Evolutionary conservation across 2,329 filamentous ascomycete genomes (phyloP).

Genomic region (Penicillium digitatum): DNA sequence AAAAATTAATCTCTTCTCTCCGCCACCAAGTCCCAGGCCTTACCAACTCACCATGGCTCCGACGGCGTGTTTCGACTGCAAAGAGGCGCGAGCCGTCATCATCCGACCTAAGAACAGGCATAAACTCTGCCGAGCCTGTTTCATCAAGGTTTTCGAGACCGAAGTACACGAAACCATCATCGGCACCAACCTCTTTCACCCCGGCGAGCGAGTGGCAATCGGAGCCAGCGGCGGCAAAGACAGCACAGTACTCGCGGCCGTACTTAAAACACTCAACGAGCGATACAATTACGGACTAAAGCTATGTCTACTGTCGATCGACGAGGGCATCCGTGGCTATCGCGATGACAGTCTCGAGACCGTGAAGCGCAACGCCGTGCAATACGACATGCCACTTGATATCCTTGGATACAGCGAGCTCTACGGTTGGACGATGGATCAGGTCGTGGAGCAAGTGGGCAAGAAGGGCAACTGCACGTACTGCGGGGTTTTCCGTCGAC

Average conservation of each 20-base stretch:
- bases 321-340: constrained; percentile 96
- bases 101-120: constrained; percentile 92
- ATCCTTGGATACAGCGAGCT: constrained; percentile 91
- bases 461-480: constrained; percentile 99
- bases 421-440: constrained; percentile 99
- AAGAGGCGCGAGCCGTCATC: constrained; percentile 74
- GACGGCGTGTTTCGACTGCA: constrained; percentile 69
- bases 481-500: constrained; percentile 90
- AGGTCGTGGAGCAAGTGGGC: constrained; percentile 91
- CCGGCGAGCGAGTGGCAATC: constrained; percentile 84
- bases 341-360: constrained; percentile 94
- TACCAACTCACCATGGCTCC: constrained; percentile 62
- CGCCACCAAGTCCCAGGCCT: constrained; percentile 10
- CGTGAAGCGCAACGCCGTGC: constrained; percentile 85
- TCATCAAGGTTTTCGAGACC: constrained; percentile 80
- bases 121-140: constrained; percentile 87
- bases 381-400: constrained; percentile 87
- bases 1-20: constrained; percentile 23
- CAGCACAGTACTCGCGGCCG: constrained; percentile 89
- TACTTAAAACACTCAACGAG: constrained; percentile 91
- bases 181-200: constrained; percentile 72
- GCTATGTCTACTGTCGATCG: constrained; percentile 82
- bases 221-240: constrained; percentile 97
- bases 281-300: constrained; percentile 82
- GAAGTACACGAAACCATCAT: constrained; percentile 92